Evolutionary conservation across 1,284 basidiomycete species (phyloP), one percentile per base, ranked within the genome.

Genomic region (Sanguinoderma infundibulare): DNA sequence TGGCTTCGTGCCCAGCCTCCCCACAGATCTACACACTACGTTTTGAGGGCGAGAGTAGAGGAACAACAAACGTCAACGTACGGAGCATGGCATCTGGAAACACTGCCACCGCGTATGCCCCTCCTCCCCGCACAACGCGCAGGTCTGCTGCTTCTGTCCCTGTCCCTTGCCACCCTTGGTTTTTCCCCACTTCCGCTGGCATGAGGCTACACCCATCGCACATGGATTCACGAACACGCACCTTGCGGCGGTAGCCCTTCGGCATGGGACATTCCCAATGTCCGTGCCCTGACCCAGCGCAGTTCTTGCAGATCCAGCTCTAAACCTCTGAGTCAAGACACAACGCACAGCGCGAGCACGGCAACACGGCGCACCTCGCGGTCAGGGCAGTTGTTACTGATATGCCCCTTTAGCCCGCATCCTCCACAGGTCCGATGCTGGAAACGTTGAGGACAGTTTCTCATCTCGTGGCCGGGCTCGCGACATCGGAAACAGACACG

Each of bases 221-320:
- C 24, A 15, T 26, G 15, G 5, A 44, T 17, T 22, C 42, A 44
- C 12, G 12, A 24, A 10, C 22, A 44, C 42, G 3, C 5, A 26
- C 17, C 55, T 38, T 50, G 17, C 24, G 30, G 7, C 46, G 38
- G 32, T 60, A 55, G 8, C 60, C 44, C 17, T 36, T 57, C 26
- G 52, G 56, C 38, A 40, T 57, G 15, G 42, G n/a, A 40, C 60
- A 62, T n/a, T 57, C 52, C 50, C 42, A 57, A n/a, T 62, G 53
- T 24, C 42, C 44, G 22, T 62, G 60, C 2, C 60, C 55, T 2
- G n/a, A n/a, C 7, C 20, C 10, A 4, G 36, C 20, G 26, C 60
- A 62, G 36, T 62, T 62, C 20, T 51, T 55, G 47, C 60, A 62
- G 14, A 35, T 17, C 60, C 60, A 62, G n/a, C 34, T 49, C 28